A percentile compares a stretch with the other conserved stretches of the same genome.
These are phyloP conservation scores for Trichoderma polysporum DNA, from an alignment of 2,329 filamentous ascomycete species.

Conservation along the genomic window DNA sequence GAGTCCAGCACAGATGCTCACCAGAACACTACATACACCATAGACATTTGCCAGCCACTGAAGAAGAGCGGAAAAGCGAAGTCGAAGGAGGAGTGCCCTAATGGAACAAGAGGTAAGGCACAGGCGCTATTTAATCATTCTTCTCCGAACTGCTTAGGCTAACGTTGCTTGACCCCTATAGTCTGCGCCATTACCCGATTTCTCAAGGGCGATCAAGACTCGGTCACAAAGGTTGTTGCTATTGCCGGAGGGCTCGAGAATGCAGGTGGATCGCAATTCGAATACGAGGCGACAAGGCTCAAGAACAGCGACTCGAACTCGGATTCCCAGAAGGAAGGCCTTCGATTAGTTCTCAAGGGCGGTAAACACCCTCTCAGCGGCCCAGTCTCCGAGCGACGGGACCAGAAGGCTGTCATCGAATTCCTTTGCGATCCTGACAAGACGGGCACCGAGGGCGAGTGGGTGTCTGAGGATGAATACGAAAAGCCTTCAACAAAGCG, in stretches of 20 bases:
- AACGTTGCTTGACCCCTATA: neutral
- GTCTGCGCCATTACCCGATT: conserved; percentile 67
- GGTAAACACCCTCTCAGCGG: conserved; percentile 56
- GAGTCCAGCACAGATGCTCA: conserved; percentile 51
- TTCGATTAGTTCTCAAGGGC: conserved; percentile 67
- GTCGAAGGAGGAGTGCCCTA: conserved; percentile 62
- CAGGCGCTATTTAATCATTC: neutral
- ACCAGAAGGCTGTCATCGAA: conserved; percentile 78
- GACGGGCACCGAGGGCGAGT: conserved; percentile 72
- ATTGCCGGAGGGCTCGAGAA: conserved; percentile 71
- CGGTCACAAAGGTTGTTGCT: conserved; percentile 60
- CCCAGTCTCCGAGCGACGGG: conserved; percentile 45
- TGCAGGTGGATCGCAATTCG: conserved; percentile 57
- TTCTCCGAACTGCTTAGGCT: neutral
- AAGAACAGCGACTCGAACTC: conserved; percentile 62
- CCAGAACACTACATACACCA: conserved; percentile 74
- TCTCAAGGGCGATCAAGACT: conserved; percentile 49
- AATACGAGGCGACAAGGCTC: conserved; percentile 65
- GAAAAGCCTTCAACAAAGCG: conserved; percentile 22
- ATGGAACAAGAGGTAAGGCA: conserved; percentile 64
- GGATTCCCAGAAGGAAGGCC: conserved; percentile 68
- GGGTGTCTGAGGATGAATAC: conserved; percentile 52
- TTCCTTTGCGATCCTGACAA: conserved; percentile 75
- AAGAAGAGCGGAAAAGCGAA: conserved; percentile 57
- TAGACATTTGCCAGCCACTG: conserved; percentile 72